Evolutionary conservation across 2,329 filamentous ascomycete genomes (phyloP).

Genomic region (Escovopsis weberi): DNA sequence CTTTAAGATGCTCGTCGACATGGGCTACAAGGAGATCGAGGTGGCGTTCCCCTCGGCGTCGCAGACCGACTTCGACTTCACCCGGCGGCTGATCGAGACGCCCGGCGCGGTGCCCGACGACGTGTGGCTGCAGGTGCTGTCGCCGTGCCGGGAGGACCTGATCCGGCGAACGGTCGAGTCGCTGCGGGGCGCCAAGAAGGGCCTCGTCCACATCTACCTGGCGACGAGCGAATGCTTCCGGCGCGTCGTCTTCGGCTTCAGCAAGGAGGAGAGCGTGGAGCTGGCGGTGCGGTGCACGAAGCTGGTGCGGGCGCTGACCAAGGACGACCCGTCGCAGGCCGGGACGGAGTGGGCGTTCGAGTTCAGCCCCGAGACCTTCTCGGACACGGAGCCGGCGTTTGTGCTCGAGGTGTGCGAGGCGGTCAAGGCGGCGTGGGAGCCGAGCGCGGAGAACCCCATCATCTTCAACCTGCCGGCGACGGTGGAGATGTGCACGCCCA

Average conservation of each 20-base stretch:
- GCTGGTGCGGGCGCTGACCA: conserved; percentile 79
- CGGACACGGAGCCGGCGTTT: conserved; percentile 75
- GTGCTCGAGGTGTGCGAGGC: conserved; percentile 75
- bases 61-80: conserved; percentile 94
- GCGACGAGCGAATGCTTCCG: conserved; percentile 95
- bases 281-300: conserved; percentile 76
- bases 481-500: conserved; percentile 87
- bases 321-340: conserved; percentile 47
- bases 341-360: conserved; percentile 62
- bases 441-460: conserved; percentile 62
- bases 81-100: conserved; percentile 70
- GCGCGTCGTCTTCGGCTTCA: conserved; percentile 76
- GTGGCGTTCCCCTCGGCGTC: conserved; percentile 91
- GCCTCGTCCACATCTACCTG: conserved; percentile 88
- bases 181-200: conserved; percentile 79
- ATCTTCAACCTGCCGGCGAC: conserved; percentile 97
- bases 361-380: conserved; percentile 81
- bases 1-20: conserved; percentile 83
- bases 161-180: conserved; percentile 83
- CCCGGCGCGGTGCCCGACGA: conserved; percentile 74
- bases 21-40: conserved; percentile 97
- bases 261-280: conserved; percentile 65
- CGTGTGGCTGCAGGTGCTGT: conserved; percentile 82
- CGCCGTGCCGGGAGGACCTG: conserved; percentile 81
- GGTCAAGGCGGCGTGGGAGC: conserved; percentile 87